Conservation (phyloP, 306 rosid species). For the Vigna radiata region DNA sequence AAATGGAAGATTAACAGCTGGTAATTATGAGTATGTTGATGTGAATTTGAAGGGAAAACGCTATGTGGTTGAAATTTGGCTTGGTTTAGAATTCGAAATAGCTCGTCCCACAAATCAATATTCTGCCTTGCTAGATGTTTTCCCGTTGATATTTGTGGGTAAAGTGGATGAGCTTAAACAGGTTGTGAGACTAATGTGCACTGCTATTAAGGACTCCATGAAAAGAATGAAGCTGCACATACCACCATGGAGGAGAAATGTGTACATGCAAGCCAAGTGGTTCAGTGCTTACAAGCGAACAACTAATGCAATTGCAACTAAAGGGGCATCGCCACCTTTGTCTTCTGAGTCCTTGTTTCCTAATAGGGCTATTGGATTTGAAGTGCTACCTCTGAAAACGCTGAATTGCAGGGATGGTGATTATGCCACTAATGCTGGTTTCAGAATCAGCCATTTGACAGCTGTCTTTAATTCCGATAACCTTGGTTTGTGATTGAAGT, state of each 20-base stretch:
- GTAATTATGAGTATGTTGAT: constrained; percentile 77
- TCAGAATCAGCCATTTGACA: constrained; percentile 64
- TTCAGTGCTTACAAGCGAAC: constrained; percentile 74
- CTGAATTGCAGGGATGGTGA: constrained; percentile 59
- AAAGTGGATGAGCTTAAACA: constrained; percentile 62
- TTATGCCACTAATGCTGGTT: constrained; percentile 45
- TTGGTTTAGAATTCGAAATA: constrained; percentile 65
- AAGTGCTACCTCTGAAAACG: constrained; percentile 35
- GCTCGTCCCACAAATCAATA: constrained; percentile 78
- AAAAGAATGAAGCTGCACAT: constrained; percentile 54
- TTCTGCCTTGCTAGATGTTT: constrained; percentile 54
- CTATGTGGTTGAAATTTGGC: constrained; percentile 65
- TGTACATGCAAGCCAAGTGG: constrained; percentile 86
- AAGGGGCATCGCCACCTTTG: background rate
- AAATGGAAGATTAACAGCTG: constrained; percentile 60
- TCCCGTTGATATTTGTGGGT: constrained; percentile 71
- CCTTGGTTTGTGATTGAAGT: constrained; percentile 33
- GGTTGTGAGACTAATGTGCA: constrained; percentile 68
- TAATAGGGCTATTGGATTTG: constrained; percentile 53
- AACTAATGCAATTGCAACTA: constrained; percentile 52
- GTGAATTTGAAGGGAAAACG: constrained; percentile 58
- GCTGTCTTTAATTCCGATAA: constrained; percentile 50
- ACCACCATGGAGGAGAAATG: constrained; percentile 89
- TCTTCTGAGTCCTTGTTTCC: constrained; percentile 24
- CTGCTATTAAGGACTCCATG: constrained; percentile 72